Conservation (phyloP, 2,329 filamentous ascomycete genomes). For the Aspergillus sp. region DNA sequence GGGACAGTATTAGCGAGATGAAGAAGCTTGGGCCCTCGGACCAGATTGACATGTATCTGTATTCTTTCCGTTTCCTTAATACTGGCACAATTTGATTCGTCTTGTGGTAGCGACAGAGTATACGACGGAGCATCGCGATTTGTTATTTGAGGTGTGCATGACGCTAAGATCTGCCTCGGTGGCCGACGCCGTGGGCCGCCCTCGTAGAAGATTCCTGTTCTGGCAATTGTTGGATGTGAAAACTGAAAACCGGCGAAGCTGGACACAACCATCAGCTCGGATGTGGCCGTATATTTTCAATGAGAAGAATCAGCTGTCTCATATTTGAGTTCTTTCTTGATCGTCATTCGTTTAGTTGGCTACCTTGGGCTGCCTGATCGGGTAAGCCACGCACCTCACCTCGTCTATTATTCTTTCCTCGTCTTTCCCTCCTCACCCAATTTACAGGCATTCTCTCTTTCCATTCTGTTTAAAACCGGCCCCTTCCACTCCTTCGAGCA, state of each 20-base stretch:
- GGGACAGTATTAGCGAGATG: constrained; percentile 46
- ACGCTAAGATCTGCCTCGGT: constrained; percentile 5
- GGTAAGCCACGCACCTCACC: constrained; percentile 12
- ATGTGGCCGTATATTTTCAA: not conserved
- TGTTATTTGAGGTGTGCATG: not conserved
- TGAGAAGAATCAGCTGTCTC: not conserved
- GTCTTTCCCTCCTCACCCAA: not conserved
- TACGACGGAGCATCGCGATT: not conserved
- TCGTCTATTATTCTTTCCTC: not conserved
- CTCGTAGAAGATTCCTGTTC: constrained; percentile 8
- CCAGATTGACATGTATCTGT: not conserved
- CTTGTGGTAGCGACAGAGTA: not conserved
- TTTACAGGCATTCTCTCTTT: not conserved
- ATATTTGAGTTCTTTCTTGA: not conserved
- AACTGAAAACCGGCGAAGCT: not conserved
- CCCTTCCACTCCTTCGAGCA: constrained; percentile 22
- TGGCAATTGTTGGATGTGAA: not conserved
- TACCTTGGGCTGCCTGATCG: constrained; percentile 11
- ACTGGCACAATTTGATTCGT: not conserved
- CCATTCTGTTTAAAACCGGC: constrained; percentile 18
- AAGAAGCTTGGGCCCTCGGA: not conserved
- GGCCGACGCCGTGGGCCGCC: not conserved
- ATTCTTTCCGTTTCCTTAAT: not conserved
- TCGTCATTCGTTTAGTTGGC: not conserved
- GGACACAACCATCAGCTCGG: not conserved